Percentiles rank a stretch among this genome's conserved stretches.
phyloP scores from a whole-genome alignment of 441 rosid genomes.

The Gossypium gossypioides region DNA sequence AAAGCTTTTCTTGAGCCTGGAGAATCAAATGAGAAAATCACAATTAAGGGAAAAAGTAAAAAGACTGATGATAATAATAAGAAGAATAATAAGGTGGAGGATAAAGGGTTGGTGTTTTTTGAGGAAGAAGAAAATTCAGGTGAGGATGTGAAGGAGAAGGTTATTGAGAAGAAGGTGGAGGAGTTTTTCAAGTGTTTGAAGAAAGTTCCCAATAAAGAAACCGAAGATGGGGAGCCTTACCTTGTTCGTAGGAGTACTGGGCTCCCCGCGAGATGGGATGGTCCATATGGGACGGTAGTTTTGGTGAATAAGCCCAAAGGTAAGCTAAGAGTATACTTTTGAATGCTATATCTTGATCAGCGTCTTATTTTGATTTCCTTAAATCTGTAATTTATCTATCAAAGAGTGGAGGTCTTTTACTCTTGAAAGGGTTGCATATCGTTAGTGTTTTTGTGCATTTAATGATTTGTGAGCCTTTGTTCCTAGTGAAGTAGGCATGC shows the following conservation, averaged over 20 bases:
- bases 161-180: constrained; percentile 71
- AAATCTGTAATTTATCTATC: not conserved
- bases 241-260: constrained; percentile 61
- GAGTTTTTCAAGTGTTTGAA: constrained; percentile 80
- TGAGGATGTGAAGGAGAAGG: constrained; percentile 26
- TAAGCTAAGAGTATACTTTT: constrained; percentile 18
- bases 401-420: not conserved
- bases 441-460: not conserved
- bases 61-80: constrained; percentile 16
- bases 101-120: constrained; percentile 48
- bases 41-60: constrained; percentile 24
- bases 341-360: not conserved
- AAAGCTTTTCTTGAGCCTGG: constrained; percentile 78
- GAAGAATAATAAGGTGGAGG: constrained; percentile 20
- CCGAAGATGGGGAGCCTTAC: constrained; percentile 58
- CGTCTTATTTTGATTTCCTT: not conserved
- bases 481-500: not conserved
- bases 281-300: constrained; percentile 67
- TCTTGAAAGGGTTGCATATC: not conserved
- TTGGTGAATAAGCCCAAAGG: constrained; percentile 94
- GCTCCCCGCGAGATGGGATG: constrained; percentile 89
- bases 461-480: not conserved
- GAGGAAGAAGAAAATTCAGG: constrained; percentile 29
- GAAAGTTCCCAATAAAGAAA: constrained; percentile 48
- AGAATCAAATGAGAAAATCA: constrained; percentile 27